Evolutionary conservation across 345 rosid species (phyloP).

Genomic region (Populus ilicifolia): DNA sequence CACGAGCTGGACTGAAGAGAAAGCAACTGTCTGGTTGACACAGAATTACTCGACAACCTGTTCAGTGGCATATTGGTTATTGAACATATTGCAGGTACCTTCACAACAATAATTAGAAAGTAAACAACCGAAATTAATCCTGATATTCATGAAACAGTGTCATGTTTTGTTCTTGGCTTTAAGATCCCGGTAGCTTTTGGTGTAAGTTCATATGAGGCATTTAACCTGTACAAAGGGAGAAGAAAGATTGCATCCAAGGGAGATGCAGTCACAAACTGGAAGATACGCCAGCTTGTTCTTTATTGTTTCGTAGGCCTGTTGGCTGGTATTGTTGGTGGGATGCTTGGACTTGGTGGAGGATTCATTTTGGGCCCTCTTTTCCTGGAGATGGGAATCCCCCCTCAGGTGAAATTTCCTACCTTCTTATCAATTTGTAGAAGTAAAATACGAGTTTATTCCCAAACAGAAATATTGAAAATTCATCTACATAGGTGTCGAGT

Average conservation of each 20-base stretch:
- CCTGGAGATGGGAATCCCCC: conserved; percentile 42
- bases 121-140: no score
- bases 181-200: conserved; percentile 26
- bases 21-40: neutral
- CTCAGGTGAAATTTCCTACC: conserved; percentile 19
- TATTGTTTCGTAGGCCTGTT: conserved; percentile 22
- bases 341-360: conserved; percentile 44
- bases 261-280: conserved; percentile 27
- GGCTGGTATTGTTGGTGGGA: conserved; percentile 37
- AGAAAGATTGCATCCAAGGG: conserved; percentile 41
- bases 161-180: neutral
- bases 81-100: conserved; percentile 17
- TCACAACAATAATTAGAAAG: no score
- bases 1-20: neutral
- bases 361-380: conserved; percentile 41
- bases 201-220: conserved; percentile 24
- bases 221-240: conserved; percentile 35
- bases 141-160: neutral
- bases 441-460: no score
- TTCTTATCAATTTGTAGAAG: neutral
- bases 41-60: conserved; percentile 21
- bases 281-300: conserved; percentile 7
- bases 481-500: conserved; percentile 55
- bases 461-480: neutral
- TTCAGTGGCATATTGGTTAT: conserved; percentile 17